Evolutionary conservation across 1,284 basidiomycete genomes (phyloP).

Genomic region (Ceraceosorus guamensis): DNA sequence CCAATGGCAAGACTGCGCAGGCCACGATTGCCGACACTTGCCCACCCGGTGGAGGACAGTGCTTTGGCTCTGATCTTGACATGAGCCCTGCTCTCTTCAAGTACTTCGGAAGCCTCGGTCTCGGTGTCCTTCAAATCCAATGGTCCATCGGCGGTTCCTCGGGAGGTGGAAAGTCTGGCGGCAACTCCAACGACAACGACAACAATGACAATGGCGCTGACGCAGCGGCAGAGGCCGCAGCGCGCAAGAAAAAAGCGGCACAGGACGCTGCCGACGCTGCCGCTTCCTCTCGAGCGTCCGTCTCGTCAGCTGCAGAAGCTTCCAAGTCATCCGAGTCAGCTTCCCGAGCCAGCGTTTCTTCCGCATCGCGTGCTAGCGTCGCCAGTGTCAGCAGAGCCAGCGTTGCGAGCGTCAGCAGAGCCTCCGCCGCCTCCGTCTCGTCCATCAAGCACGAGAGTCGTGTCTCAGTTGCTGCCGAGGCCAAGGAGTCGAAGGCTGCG

Average conservation of each 20-base stretch:
- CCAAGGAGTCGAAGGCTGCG: neutral
- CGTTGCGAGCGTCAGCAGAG: no score
- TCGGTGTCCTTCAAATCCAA: conserved; percentile 8
- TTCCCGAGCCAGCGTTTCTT: neutral
- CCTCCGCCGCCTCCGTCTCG: neutral
- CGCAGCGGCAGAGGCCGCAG: conserved; percentile 2
- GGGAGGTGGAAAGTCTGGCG: neutral
- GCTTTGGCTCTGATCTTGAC: conserved; percentile 9
- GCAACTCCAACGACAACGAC: neutral
- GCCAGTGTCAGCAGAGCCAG: neutral
- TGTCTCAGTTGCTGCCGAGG: neutral
- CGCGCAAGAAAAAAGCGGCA: neutral
- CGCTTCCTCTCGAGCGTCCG: conserved; percentile 2
- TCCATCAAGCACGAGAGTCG: no score
- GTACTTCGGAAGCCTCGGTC: conserved; percentile 5
- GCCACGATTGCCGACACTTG: conserved; percentile 14
- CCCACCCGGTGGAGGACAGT: conserved; percentile 2
- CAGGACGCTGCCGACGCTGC: neutral
- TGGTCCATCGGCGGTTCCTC: conserved; percentile 5
- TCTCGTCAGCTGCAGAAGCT: neutral
- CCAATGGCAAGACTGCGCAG: conserved; percentile 11
- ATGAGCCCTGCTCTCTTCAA: conserved; percentile 13
- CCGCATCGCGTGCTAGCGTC: neutral
- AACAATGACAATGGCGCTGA: conserved; percentile 3
- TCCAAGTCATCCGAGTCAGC: neutral